Conservation (phyloP, 1,139 yeast species). For the Pichia norvegensis region DNA sequence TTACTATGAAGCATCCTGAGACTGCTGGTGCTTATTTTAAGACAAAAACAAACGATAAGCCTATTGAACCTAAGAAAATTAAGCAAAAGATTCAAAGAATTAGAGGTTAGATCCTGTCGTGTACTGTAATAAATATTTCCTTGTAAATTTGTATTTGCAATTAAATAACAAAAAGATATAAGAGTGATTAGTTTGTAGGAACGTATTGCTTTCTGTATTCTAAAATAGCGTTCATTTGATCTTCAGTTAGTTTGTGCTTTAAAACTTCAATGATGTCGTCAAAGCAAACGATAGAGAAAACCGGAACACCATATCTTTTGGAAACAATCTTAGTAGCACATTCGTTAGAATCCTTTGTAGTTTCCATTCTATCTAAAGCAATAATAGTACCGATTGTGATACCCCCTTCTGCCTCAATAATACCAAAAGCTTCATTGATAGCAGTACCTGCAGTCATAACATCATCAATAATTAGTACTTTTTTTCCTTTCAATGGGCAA, state of each 20-base stretch:
- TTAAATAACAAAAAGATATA: not conserved
- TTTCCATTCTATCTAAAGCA: constrained; percentile 93
- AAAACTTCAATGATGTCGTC: constrained; percentile 65
- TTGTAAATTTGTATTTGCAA: not conserved
- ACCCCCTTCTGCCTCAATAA: constrained; percentile 67
- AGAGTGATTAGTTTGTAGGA: constrained; percentile 26
- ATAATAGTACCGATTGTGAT: constrained; percentile 75
- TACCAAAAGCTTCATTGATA: constrained; percentile 83
- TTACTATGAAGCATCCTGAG: constrained; percentile 78
- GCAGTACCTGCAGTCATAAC: constrained; percentile 99
- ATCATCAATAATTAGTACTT: constrained; percentile 82
- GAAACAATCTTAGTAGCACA: constrained; percentile 82
- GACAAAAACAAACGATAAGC: constrained; percentile 22
- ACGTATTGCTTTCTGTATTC: constrained; percentile 51
- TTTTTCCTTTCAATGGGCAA: constrained; percentile 59
- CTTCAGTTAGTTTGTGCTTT: constrained; percentile 41
- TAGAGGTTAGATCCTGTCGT: constrained; percentile 31
- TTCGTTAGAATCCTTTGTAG: constrained; percentile 52
- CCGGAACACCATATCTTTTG: constrained; percentile 69
- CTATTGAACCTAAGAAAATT: constrained; percentile 32
- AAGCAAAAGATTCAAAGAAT: constrained; percentile 41
- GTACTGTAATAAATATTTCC: too few relatives aligned
- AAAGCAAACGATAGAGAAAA: constrained; percentile 69
- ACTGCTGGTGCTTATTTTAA: constrained; percentile 61
- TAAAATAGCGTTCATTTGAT: constrained; percentile 48